Evolutionary conservation across 371 early-diverging fungal species (phyloP), one percentile per base, ranked within the genome.

Genomic region (Dentiscutata heterogama): DNA sequence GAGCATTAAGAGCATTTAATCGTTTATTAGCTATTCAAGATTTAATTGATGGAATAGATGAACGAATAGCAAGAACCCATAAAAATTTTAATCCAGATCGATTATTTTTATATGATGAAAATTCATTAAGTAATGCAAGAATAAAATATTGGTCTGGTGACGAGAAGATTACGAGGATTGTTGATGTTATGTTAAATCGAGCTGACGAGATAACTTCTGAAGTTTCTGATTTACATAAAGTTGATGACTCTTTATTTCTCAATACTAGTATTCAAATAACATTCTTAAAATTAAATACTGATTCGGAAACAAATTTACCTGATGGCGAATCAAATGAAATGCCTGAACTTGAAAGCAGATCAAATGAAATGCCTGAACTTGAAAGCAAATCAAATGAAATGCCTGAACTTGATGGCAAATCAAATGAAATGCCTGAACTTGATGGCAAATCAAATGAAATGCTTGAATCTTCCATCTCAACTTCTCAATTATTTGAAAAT

Each of bases 21-120:
- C 89, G 93, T 31, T 82, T 93, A 16, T 83, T 92, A 75, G 93
- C 92, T 0, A 92, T 93, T 81, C 93, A 92, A 73, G 89, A 90
- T 22, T 88, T 92, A 53, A 82, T 93, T 42, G 92, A 93, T 80
- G 89, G 88, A 31, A 83, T 93, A 58, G 93, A 93, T 68, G 93
- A 93, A 82, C 83, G 83, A n/a, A 88, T 93, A 56, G 93, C 91
- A 10, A 88, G 92, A 27, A 88, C 86, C 27, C 81, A 86, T 5
- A 67, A 79, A 68, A 39, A 54, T 13, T 93, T 92, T 75, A 86
- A 89, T 13, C 88, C 91, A 18, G 87, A 91, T 53, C 86, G 88
- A 11, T 80, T 91, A 35, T 88, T 92, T 54, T 80, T 92, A n/a
- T 92, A 90, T 80, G 87, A 92, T 81, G 92, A 92, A 58, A 85